Conservation (phyloP, 495 filamentous ascomycete species). For the Beverwykella pulmonaria region DNA sequence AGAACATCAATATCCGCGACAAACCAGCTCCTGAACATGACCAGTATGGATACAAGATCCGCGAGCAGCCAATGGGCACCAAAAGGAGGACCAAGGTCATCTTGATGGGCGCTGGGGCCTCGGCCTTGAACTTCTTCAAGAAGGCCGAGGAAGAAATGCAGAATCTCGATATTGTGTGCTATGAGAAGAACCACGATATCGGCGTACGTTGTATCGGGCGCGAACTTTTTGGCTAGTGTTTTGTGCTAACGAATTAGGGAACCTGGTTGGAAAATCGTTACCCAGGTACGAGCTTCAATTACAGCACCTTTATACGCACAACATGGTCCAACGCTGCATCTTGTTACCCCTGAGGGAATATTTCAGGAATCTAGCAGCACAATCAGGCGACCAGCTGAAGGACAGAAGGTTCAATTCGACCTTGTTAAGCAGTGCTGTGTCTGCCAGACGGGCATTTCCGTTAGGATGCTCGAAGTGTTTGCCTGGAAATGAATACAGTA, state of each 20-base stretch:
- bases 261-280: conserved; percentile 50
- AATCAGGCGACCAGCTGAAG: neutral
- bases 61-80: conserved; percentile 47
- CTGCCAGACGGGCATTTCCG: too few species aligned
- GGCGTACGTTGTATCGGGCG: too few species aligned
- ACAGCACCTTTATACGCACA: neutral
- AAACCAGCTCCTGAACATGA: conserved; percentile 40
- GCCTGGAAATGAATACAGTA: too few species aligned
- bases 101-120: conserved; percentile 50
- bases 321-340: neutral
- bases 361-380: neutral
- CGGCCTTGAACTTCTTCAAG: conserved; percentile 48
- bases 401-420: too few species aligned
- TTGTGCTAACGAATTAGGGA: too few species aligned
- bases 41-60: conserved; percentile 46
- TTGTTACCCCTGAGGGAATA: neutral
- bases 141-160: conserved; percentile 45
- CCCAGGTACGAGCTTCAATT: conserved; percentile 5
- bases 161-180: conserved; percentile 47
- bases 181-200: conserved; percentile 53
- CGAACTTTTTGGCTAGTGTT: too few species aligned
- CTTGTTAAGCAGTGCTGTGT: too few species aligned
- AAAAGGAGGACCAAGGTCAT: conserved; percentile 46
- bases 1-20: conserved; percentile 33
- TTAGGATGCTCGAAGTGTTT: too few species aligned